Evolutionary conservation across 176 grass and related monocot genomes (phyloP).

Genomic region (Leersia perrieri): DNA sequence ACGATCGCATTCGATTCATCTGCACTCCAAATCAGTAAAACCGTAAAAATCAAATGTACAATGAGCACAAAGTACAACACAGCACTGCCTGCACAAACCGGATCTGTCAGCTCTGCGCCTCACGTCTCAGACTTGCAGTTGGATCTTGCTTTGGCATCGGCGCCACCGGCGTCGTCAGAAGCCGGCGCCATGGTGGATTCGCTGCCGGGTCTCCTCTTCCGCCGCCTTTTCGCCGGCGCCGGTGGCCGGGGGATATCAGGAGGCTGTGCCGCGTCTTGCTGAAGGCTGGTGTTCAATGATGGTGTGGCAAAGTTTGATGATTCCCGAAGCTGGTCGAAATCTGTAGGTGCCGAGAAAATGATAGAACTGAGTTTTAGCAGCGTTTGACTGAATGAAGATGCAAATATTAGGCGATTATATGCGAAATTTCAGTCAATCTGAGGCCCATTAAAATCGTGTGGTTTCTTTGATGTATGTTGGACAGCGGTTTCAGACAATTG

Average conservation of each 20-base stretch:
- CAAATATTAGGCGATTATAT: not conserved
- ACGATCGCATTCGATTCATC: not conserved
- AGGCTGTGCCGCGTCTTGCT: not conserved
- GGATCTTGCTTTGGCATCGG: not conserved
- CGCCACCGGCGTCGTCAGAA: not conserved
- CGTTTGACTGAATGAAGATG: not conserved
- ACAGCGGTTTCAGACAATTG: not conserved
- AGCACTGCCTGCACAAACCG: not conserved
- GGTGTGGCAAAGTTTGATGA: slow-evolving; percentile 12
- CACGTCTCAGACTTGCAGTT: not conserved
- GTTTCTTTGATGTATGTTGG: not conserved
- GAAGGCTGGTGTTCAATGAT: slow-evolving; percentile 1
- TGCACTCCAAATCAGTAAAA: not conserved
- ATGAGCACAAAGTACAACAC: not conserved
- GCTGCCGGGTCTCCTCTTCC: not conserved
- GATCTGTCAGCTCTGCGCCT: not conserved
- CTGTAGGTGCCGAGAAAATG: slow-evolving; percentile 27
- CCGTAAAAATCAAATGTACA: not conserved
- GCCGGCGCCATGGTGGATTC: slow-evolving; percentile 1
- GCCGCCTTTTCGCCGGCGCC: slow-evolving; percentile 13
- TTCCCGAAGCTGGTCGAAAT: slow-evolving; percentile 45
- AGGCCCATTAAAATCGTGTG: not conserved
- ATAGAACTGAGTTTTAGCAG: not conserved
- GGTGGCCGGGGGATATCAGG: slow-evolving; percentile 49
- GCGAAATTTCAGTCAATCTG: not conserved